Evolutionary conservation across 2,329 filamentous ascomycete genomes (phyloP), one percentile per base, ranked within the genome.

Genomic region (Samsoniella hepiali): DNA sequence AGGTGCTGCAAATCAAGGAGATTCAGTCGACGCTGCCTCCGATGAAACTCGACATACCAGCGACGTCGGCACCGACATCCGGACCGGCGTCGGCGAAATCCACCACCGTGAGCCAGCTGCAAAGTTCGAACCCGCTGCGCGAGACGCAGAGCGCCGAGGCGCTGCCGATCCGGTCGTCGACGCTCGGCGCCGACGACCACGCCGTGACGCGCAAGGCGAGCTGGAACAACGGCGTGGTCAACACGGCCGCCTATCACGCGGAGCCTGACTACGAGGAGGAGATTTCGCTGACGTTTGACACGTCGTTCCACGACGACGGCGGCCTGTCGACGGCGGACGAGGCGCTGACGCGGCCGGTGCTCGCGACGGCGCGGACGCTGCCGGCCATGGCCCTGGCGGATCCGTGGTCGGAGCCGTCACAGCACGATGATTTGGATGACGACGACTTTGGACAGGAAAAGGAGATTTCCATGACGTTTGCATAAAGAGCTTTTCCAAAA

Each of bases 1-100:
- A 62, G 34, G 65, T 83, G 62, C 68, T 88, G 54, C 81, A 85
- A 73, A 87, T 96, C 67, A 89, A 87, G 72, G 91, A 98, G 77
- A 85, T 97, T 64, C 85, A 95, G 75, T 93, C 90, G 57, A 97
- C 93, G 1, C 79, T 97, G 31, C 93, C 94, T 53, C 91, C 93
- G 0, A 96, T 97, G 84, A 95, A 92, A 73, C 83, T 97, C 63
- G 85, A 89, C 65, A 69, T 88, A 38, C 71, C 76, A 1, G 67
- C 74, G 1, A 73, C 77, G n/a, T 32, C 50, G 15, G 17, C 50
- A 22, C 6, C 42, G n/a, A 11, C 42, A 5, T 56, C 42, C 1
- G 50, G 50, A n/a, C 51, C 50, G 22, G 65, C 70, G 13, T 67
- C 71, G 17, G 56, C 67, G 5, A 67, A 69, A 17, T 67, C 72